Conservation (phyloP, 208 protist genomes). For the Leishmania mexicana region DNA sequence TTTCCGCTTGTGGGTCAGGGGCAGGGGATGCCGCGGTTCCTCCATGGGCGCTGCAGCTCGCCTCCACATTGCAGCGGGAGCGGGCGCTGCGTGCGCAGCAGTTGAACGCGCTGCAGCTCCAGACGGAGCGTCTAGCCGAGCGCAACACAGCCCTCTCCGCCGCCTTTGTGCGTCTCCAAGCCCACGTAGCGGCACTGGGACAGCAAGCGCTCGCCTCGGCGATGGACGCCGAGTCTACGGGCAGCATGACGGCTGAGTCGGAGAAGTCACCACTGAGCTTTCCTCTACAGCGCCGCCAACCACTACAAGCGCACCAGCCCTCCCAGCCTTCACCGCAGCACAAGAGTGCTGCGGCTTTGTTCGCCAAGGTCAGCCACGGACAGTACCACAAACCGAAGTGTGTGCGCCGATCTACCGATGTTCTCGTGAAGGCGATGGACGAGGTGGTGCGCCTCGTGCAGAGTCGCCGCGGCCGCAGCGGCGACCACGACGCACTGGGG, state of each 20-base stretch:
- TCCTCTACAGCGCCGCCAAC: slow-evolving; percentile 3
- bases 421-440: slow-evolving; percentile 32
- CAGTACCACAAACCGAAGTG: slow-evolving; percentile 37
- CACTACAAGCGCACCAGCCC: slow-evolving; percentile 3
- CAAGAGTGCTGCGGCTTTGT: slow-evolving; percentile 5
- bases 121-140: slow-evolving; percentile 66
- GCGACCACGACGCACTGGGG: slow-evolving; percentile 17
- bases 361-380: slow-evolving; percentile 19
- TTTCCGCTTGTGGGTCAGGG: neutral
- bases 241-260: slow-evolving; percentile 19
- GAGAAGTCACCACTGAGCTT: neutral
- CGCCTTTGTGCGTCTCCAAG: slow-evolving; percentile 45
- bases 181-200: slow-evolving; percentile 26
- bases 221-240: slow-evolving; percentile 18
- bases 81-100: slow-evolving; percentile 60
- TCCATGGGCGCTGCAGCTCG: slow-evolving; percentile 60
- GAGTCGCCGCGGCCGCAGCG: slow-evolving; percentile 2
- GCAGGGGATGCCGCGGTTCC: slow-evolving; percentile 26
- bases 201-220: slow-evolving; percentile 18
- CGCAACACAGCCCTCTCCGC: slow-evolving; percentile 46
- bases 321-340: neutral
- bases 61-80: slow-evolving; percentile 51
- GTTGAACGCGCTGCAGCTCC: slow-evolving; percentile 66
- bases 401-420: slow-evolving; percentile 21
- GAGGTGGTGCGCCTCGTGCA: slow-evolving; percentile 29